phyloP scores from a whole-genome alignment of 805 yeast genomes.

The Wickerhamiella cacticola region DNA sequence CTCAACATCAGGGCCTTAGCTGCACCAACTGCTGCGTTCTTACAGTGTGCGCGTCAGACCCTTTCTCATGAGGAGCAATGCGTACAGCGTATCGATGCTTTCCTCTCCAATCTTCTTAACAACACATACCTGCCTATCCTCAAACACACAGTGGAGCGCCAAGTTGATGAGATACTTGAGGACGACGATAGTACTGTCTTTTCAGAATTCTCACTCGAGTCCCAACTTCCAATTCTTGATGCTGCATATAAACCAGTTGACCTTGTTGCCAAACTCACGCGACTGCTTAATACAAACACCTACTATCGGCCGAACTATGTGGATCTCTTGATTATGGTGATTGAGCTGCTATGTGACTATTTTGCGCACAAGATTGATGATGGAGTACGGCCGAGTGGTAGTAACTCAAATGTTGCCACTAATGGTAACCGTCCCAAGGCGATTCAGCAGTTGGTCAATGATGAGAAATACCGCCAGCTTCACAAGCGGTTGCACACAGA shows the following conservation, averaged over 20 bases:
- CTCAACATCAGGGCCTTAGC: slow-evolving; percentile 70
- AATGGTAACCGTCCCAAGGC: background rate
- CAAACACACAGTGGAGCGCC: slow-evolving; percentile 40
- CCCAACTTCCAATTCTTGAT: slow-evolving; percentile 28
- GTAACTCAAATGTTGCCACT: background rate
- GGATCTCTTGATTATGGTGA: slow-evolving; percentile 23
- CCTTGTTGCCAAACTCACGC: slow-evolving; percentile 39
- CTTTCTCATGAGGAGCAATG: slow-evolving; percentile 16
- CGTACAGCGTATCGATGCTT: slow-evolving; percentile 31
- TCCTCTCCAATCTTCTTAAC: slow-evolving; percentile 55
- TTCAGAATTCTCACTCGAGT: slow-evolving; percentile 22
- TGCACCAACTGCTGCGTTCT: slow-evolving; percentile 68
- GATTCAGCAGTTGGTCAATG: slow-evolving; percentile 2
- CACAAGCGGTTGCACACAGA: background rate
- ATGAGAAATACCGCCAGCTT: background rate
- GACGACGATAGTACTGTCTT: slow-evolving; percentile 32
- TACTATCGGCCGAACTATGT: slow-evolving; percentile 48
- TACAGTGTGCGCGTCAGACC: slow-evolving; percentile 29
- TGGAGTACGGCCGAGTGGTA: background rate
- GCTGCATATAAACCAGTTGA: slow-evolving; percentile 38
- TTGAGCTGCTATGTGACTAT: slow-evolving; percentile 18
- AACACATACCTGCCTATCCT: slow-evolving; percentile 52
- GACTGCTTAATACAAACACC: slow-evolving; percentile 47
- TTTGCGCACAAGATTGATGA: slow-evolving; percentile 16
- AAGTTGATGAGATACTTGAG: slow-evolving; percentile 40